Base-by-base conservation (phyloP, 176 grass and related monocot species). In the Rhynchospora tenuis region DNA sequence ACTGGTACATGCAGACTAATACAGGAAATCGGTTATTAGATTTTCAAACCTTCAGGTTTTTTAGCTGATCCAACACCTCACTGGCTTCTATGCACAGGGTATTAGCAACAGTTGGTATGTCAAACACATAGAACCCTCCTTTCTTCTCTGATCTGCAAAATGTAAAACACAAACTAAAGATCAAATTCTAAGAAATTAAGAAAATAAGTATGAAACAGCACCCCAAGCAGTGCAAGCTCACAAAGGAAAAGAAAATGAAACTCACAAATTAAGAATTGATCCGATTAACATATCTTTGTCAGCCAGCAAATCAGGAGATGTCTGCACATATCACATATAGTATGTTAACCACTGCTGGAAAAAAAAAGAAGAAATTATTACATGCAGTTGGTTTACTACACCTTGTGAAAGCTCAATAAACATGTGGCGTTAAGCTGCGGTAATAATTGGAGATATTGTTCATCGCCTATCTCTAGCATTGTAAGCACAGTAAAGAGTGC, bases 371-470 rank as follows among this genome's bases (percentile, higher is more conserved):
- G n/a, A 76, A 74, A 46, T 62, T 52, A 64, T 60, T 63, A 29
- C 56, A 26, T 42, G 52, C 16, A 31, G 2, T 76, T 64, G 51
- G 45, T 67, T 64, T 48, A 68, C 52, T 68, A 17, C 83, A 95
- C 95, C 95, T 98, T 98, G 67, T 98, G 92, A 87, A 98, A 98
- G 83, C 92, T 86, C 79, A 98, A 73, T 68, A 89, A 93, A 83
- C 95, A 98, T 81, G 90, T 94, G 56, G 91, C 87, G 47, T 89
- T 98, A 81, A 91, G 88, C 79, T 90, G 95, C 65, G 95, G 89
- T 67, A 98, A 92, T 82, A 94, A 92, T 84, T 73, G 79, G 48
- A 98, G 67, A 88, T 95, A 98, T 83, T 98, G 90, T 58, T 95
- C 86, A 71, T 91, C 92, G 27, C 92, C 90, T 5, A 98, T 98